These are phyloP conservation scores for Bolboschoenus planiculmis DNA, from an alignment of 176 grass and related monocot species.

Conservation along the genomic window DNA sequence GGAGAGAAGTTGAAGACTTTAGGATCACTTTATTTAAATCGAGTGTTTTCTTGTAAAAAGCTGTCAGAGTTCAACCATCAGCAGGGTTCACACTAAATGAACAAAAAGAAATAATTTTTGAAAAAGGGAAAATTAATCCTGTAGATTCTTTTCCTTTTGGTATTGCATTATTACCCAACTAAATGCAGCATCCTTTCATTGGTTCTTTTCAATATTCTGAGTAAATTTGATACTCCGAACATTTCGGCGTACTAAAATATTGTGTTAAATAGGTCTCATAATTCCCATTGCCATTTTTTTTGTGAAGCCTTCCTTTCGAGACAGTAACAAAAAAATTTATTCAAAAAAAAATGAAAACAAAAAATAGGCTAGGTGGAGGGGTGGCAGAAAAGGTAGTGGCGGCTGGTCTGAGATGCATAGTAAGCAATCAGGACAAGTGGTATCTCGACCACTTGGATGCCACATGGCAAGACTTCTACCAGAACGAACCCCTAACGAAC, in stretches of 20 bases:
- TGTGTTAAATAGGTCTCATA: too few species aligned
- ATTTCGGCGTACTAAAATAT: background rate
- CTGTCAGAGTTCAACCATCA: background rate
- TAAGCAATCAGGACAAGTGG: slow-evolving; percentile 97
- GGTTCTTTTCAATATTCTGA: background rate
- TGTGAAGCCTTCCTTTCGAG: too few species aligned
- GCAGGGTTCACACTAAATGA: background rate
- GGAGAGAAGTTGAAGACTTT: background rate
- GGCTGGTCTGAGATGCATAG: slow-evolving; percentile 74
- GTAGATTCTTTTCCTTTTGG: background rate
- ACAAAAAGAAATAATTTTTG: background rate
- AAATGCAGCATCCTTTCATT: background rate
- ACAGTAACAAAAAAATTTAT: slow-evolving; percentile 27
- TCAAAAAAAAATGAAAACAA: background rate
- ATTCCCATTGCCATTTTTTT: too few species aligned
- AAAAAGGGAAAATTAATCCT: background rate
- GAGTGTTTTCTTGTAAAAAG: background rate
- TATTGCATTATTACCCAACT: background rate
- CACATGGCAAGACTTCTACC: slow-evolving; percentile 72
- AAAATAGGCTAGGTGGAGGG: slow-evolving; percentile 58
- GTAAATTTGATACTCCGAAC: background rate
- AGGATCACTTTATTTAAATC: background rate
- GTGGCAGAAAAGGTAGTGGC: slow-evolving; percentile 63
- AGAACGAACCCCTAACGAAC: slow-evolving; percentile 71
- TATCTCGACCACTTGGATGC: slow-evolving; percentile 84